Conservation (phyloP, 805 yeast species). For the Starmerella geochares region DNA sequence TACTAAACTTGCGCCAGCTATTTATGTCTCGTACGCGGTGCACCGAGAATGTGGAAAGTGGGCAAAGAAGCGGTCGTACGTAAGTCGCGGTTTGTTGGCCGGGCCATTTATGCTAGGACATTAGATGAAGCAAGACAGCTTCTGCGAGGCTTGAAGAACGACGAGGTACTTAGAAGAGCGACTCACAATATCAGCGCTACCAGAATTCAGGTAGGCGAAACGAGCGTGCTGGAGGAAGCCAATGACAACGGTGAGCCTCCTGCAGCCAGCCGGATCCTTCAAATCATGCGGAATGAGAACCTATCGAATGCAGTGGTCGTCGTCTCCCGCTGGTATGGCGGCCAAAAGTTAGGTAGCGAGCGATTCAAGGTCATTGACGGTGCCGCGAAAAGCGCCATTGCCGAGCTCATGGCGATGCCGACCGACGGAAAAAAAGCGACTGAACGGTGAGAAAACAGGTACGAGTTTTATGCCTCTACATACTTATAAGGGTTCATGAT, state of each 20-base stretch:
- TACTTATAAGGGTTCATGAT: conserved; percentile 91
- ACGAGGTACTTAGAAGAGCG: conserved; percentile 47
- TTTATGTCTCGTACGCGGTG: neutral
- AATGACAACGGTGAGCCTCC: conserved; percentile 68
- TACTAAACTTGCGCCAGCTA: neutral
- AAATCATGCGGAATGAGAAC: conserved; percentile 42
- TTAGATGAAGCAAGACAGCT: conserved; percentile 36
- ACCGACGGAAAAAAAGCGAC: neutral
- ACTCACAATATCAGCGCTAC: conserved; percentile 72
- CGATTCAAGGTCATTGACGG: conserved; percentile 59
- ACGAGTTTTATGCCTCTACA: conserved; percentile 10
- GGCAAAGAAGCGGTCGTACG: conserved; percentile 34
- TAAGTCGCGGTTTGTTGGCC: conserved; percentile 60
- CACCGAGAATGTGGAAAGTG: conserved; percentile 16
- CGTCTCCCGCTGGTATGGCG: conserved; percentile 77
- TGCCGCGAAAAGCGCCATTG: conserved; percentile 47
- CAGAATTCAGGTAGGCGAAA: conserved; percentile 39
- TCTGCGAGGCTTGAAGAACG: conserved; percentile 31
- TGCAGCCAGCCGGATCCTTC: conserved; percentile 53
- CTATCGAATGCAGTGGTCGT: conserved; percentile 50
- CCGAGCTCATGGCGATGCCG: conserved; percentile 17
- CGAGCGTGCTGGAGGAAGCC: conserved; percentile 44
- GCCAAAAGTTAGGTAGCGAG: conserved; percentile 59
- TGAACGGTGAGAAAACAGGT: neutral
- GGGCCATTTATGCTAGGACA: conserved; percentile 38